Base-by-base conservation (phyloP, 495 filamentous ascomycete genomes). In the Daldinia childiae region DNA sequence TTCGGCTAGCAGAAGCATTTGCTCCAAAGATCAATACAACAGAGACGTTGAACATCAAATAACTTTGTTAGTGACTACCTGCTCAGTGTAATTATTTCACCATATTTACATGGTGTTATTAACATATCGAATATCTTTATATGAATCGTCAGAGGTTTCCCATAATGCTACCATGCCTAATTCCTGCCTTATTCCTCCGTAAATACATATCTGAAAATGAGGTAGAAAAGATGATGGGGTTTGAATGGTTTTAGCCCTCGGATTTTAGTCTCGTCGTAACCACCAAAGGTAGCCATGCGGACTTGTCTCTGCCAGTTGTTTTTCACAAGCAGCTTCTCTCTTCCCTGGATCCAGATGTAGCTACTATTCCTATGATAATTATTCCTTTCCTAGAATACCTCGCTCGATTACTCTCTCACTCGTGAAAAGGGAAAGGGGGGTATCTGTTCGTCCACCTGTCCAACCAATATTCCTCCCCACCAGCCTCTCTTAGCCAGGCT, bases 11-110 rank as follows among this genome's bases (percentile, higher is more conserved):
- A 29, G 50, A 54, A 54, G 26, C 50, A 30, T 54, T 54, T 30
- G 26, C 50, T 27, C 50, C 50, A 30, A 9, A 54, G 50, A 54
- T 54, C 50, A 30, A 54, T 54, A 54, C 50, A 27, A 48, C 43
- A 48, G 19, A 48, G 24, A 21, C 9, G 17, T 48, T 48, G 43
- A 48, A 24, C 4, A 48, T 5, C 4, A 48, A 15, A 24, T 8
- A 48, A 11, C 3, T 3, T 48, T 48, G 19, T 24, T 48, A 11
- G 43, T 48, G 43, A 48, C 9, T 48, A 48, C n/a, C n/a, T n/a
- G 9, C 43, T 48, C 6, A 21, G 24, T 9, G 19, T 48, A 21
- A 48, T 48, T 21, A 48, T 48, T 12, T 21, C 8, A 9, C 41
- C 8, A 19, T 17, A 45, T 7, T 21, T 7, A 17, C 8, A 3